Evolutionary conservation across 2,329 filamentous ascomycete species (phyloP).

Genomic region (Plenodomus lindquistii): DNA sequence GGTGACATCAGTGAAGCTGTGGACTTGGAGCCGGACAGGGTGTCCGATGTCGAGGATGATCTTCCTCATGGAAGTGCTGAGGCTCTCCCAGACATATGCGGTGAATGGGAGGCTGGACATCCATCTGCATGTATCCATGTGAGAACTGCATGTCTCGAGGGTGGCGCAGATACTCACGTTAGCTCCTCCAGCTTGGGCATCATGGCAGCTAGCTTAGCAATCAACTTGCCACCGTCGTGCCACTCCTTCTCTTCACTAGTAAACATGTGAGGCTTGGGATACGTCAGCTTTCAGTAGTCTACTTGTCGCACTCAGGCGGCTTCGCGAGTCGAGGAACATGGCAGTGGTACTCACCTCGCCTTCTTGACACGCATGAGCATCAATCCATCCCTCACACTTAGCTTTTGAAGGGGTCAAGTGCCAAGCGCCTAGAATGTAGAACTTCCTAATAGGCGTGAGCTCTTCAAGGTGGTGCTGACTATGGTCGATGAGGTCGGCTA

Average conservation of each 20-base stretch:
- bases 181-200: slow-evolving; percentile 31
- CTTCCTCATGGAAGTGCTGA: slow-evolving; percentile 29
- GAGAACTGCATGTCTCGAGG: background rate
- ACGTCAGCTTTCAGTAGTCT: background rate
- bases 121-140: slow-evolving; percentile 32
- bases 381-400: background rate
- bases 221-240: slow-evolving; percentile 16
- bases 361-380: background rate
- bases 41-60: slow-evolving; percentile 34
- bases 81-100: slow-evolving; percentile 20
- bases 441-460: slow-evolving; percentile 14
- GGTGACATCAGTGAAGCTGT: slow-evolving; percentile 9
- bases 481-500: slow-evolving; percentile 8
- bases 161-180: slow-evolving; percentile 25
- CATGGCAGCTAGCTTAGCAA: slow-evolving; percentile 22
- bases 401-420: background rate
- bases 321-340: background rate
- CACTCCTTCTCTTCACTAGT: slow-evolving; percentile 14
- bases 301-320: background rate
- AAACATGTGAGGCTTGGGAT: background rate
- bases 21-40: slow-evolving; percentile 20
- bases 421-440: slow-evolving; percentile 35
- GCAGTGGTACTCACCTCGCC: background rate
- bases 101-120: slow-evolving; percentile 32
- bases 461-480: slow-evolving; percentile 5